A percentile compares a stretch with the other conserved stretches of the same genome.
Evolutionary conservation across 2,329 filamentous ascomycete genomes (phyloP).

Genomic region (Keithomyces neogunnii): DNA sequence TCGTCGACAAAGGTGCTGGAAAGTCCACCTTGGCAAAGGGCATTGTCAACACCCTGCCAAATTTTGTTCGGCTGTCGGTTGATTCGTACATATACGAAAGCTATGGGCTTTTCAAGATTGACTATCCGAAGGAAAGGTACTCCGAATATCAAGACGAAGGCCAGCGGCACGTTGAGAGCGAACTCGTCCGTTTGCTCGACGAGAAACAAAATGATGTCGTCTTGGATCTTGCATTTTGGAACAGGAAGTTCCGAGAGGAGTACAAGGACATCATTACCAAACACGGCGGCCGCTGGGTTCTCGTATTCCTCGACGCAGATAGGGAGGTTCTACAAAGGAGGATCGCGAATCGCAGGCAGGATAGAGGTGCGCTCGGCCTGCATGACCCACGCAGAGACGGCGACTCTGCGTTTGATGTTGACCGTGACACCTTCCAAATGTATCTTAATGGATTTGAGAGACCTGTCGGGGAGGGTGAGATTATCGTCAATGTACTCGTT

Average conservation of each 20-base stretch:
- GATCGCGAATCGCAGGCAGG: constrained; percentile 17
- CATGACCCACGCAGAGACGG: not conserved
- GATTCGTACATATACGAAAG: not conserved
- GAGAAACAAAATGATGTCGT: constrained; percentile 15
- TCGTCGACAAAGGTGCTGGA: not conserved
- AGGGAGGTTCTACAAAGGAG: constrained; percentile 21
- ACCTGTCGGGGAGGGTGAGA: not conserved
- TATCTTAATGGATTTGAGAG: not conserved
- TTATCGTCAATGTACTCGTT: not conserved
- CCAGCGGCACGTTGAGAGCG: not conserved
- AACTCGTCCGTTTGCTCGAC: constrained; percentile 8
- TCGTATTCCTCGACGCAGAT: constrained; percentile 18
- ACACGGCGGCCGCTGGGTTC: constrained; percentile 19
- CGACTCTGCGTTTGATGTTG: not conserved
- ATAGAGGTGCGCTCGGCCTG: constrained; percentile 4
- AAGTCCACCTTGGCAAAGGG: not conserved
- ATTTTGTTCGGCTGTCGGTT: not conserved
- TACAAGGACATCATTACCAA: constrained; percentile 17
- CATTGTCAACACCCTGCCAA: constrained; percentile 8
- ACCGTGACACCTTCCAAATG: not conserved
- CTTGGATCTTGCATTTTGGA: constrained; percentile 23
- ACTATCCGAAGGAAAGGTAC: not conserved
- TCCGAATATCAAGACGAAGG: not conserved
- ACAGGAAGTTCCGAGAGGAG: constrained; percentile 20
- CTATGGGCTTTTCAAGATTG: not conserved